Percentiles rank a stretch among this genome's conserved stretches.
phyloP scores from a whole-genome alignment of 306 rosid species.

The Echinosophora koreensis region DNA sequence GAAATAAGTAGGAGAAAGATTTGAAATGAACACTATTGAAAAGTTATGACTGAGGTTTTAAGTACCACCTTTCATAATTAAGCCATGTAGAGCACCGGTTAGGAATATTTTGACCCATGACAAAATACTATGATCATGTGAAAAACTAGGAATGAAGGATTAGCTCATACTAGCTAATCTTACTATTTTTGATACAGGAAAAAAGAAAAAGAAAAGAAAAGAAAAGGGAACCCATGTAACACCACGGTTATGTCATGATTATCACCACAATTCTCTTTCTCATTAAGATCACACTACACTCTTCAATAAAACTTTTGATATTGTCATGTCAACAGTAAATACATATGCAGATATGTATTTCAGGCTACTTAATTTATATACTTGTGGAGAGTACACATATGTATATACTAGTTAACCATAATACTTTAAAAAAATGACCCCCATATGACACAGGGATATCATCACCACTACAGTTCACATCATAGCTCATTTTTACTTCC shows the following conservation, averaged over 20 bases:
- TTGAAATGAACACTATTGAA: not conserved
- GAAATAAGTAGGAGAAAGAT: not conserved
- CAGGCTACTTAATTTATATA: not conserved
- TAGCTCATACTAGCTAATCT: not conserved
- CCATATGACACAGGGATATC: not conserved
- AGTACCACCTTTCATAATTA: not conserved
- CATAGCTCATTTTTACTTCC: slow-evolving; percentile 12
- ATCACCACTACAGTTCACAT: slow-evolving; percentile 9
- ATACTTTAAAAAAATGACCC: not conserved
- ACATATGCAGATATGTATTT: not conserved
- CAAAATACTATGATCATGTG: not conserved
- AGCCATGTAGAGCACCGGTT: slow-evolving; percentile 4
- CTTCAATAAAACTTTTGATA: slow-evolving; percentile 33
- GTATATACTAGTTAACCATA: not conserved
- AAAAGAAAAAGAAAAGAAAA: not conserved
- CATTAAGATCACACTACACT: slow-evolving; percentile 7
- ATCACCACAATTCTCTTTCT: slow-evolving; percentile 10
- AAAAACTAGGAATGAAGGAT: not conserved
- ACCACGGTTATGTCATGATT: slow-evolving; percentile 12
- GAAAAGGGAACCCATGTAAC: not conserved
- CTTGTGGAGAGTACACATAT: not conserved
- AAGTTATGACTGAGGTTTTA: not conserved
- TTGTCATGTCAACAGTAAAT: not conserved
- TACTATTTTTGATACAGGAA: not conserved
- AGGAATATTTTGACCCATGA: slow-evolving; percentile 14